Conservation (phyloP, 805 yeast genomes). For the Kodamaea restingae region DNA sequence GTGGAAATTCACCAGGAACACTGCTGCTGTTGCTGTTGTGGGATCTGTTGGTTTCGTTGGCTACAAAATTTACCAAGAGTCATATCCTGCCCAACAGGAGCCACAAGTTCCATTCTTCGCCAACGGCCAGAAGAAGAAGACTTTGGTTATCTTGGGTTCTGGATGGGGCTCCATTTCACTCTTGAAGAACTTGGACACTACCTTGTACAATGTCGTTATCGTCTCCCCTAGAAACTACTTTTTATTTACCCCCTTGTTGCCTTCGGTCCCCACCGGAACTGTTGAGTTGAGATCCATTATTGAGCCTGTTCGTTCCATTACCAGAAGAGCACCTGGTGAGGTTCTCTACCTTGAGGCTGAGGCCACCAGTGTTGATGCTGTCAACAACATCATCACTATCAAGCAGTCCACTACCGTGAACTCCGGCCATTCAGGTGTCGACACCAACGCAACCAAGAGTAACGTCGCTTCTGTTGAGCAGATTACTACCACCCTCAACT, state of each 20-base stretch:
- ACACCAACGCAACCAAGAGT: conserved; percentile 40
- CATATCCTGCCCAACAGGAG: conserved; percentile 54
- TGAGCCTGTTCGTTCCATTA: conserved; percentile 87
- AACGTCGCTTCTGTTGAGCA: conserved; percentile 39
- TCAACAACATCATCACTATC: conserved; percentile 58
- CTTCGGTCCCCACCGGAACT: conserved; percentile 93
- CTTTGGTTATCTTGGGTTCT: conserved; percentile 77
- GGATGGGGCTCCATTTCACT: conserved; percentile 95
- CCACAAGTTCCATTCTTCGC: conserved; percentile 56
- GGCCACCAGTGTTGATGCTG: conserved; percentile 78
- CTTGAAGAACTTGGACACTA: conserved; percentile 78
- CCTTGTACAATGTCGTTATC: conserved; percentile 81
- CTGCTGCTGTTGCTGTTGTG: conserved; percentile 47
- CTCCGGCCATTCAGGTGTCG: conserved; percentile 52
- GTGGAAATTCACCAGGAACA: conserved; percentile 46
- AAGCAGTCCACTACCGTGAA: conserved; percentile 55
- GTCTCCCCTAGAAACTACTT: conserved; percentile 95
- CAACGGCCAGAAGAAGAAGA: conserved; percentile 61
- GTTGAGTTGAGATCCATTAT: conserved; percentile 85
- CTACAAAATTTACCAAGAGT: conserved; percentile 60
- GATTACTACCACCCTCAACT: conserved; percentile 47
- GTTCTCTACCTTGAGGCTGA: conserved; percentile 86
- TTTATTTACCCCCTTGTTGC: conserved; percentile 91
- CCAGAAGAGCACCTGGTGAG: conserved; percentile 74
- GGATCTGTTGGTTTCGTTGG: conserved; percentile 49